phyloP scores from a whole-genome alignment of 208 protist genomes.

The Novymonas esmeraldas region DNA sequence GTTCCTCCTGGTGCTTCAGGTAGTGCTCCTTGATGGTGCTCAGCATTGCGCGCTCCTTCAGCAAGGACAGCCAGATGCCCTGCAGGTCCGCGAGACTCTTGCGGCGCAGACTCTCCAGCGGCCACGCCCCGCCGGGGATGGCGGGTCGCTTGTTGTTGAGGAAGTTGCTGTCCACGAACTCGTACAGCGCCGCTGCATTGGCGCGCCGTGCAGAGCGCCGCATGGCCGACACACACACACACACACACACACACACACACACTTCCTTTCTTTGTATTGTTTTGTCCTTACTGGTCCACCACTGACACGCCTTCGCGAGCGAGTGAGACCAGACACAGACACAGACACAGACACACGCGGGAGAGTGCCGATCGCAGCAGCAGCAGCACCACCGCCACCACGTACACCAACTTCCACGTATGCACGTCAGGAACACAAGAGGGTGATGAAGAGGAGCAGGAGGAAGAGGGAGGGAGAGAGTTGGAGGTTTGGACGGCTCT shows the following conservation, averaged over 20 bases:
- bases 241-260: background rate
- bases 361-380: too few relatives aligned
- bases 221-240: conserved; percentile 18
- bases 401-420: too few relatives aligned
- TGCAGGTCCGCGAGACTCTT: conserved; percentile 94
- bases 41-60: conserved; percentile 95
- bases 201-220: conserved; percentile 29
- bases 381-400: too few relatives aligned
- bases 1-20: conserved; percentile 87
- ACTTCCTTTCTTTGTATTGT: too few relatives aligned
- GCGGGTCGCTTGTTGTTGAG: conserved; percentile 88
- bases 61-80: conserved; percentile 89
- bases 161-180: conserved; percentile 90
- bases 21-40: conserved; percentile 84
- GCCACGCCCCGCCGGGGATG: conserved; percentile 90
- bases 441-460: too few relatives aligned
- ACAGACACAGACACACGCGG: too few relatives aligned
- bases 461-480: conserved; percentile 7
- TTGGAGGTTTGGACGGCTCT: too few relatives aligned
- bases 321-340: too few relatives aligned
- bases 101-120: conserved; percentile 70
- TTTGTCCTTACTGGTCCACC: too few relatives aligned
- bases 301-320: too few relatives aligned
- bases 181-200: conserved; percentile 81
- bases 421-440: too few relatives aligned